Evolutionary conservation across 345 rosid species (phyloP).

Genomic region (Camelina sativa): DNA sequence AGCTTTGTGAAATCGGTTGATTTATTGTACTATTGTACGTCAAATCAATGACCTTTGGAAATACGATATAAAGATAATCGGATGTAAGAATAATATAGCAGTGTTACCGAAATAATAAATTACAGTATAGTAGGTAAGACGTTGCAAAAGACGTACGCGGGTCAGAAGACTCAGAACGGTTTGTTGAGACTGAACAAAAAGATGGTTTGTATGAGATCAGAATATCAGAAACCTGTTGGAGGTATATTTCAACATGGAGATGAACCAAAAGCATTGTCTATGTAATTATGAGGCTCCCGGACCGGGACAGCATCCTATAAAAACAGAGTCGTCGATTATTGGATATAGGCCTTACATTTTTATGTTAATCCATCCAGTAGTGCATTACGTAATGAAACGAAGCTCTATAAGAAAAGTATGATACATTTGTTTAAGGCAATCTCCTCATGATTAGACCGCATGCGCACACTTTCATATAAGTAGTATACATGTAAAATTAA

Average conservation of each 20-base stretch:
- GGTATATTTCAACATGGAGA: background rate
- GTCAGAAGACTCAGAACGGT: background rate
- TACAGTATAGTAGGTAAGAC: background rate
- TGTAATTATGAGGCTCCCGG: background rate
- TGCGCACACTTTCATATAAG: slow-evolving; percentile 35
- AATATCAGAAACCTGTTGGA: background rate
- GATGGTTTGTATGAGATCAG: background rate
- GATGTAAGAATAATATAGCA: no score
- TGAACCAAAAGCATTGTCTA: slow-evolving; percentile 5
- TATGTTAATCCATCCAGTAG: background rate
- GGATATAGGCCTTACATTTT: background rate
- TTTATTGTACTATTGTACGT: background rate
- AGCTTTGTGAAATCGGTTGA: background rate
- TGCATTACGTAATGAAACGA: slow-evolving; percentile 21
- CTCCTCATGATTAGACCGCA: slow-evolving; percentile 40
- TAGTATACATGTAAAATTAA: background rate
- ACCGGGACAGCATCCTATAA: background rate
- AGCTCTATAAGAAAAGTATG: slow-evolving; percentile 31
- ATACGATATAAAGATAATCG: background rate
- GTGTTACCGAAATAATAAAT: background rate
- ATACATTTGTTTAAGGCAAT: slow-evolving; percentile 12
- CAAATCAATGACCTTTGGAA: background rate
- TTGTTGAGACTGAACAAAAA: background rate
- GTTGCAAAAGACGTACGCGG: background rate
- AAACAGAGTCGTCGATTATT: background rate